Evolutionary conservation across 768 basidiomycete species (phyloP).

Genomic region (Suillus americanus): DNA sequence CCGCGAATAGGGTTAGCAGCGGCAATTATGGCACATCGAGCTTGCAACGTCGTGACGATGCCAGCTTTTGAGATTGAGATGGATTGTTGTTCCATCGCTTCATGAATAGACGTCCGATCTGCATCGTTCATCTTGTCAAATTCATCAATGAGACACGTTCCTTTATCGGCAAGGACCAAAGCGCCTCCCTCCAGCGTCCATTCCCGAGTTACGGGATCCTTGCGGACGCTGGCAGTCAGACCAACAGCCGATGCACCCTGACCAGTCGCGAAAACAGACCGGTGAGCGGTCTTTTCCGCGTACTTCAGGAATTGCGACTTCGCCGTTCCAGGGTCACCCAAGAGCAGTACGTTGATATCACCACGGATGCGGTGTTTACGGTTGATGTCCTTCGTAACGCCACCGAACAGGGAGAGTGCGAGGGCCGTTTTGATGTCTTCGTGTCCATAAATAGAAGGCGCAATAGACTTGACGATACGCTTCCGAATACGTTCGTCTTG

Average conservation of each 20-base stretch:
- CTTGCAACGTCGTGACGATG: conserved; percentile 97
- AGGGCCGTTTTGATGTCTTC: conserved; percentile 99
- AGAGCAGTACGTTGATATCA: conserved; percentile 94
- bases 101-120: conserved; percentile 97
- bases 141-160: conserved; percentile 96
- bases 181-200: conserved; percentile 99
- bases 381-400: conserved; percentile 94
- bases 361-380: conserved; percentile 95
- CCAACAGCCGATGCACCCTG: conserved; percentile 98
- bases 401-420: conserved; percentile 92
- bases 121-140: conserved; percentile 99
- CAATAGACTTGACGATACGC: conserved; percentile 97
- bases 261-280: conserved; percentile 97
- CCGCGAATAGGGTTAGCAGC: conserved; percentile 98
- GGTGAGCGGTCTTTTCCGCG: conserved; percentile 96
- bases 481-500: conserved; percentile 94
- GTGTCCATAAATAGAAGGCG: conserved; percentile 98
- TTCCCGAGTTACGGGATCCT: conserved; percentile 94
- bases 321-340: conserved; percentile 98
- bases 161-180: conserved; percentile 97
- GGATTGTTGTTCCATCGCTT: conserved; percentile 99
- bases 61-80: conserved; percentile 99
- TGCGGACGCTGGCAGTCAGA: conserved; percentile 97
- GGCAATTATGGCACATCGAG: conserved; percentile 95
- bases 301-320: conserved; percentile 99